Conservation (phyloP, 2,329 filamentous ascomycete species). For the Pseudofabraea citricarpa region DNA sequence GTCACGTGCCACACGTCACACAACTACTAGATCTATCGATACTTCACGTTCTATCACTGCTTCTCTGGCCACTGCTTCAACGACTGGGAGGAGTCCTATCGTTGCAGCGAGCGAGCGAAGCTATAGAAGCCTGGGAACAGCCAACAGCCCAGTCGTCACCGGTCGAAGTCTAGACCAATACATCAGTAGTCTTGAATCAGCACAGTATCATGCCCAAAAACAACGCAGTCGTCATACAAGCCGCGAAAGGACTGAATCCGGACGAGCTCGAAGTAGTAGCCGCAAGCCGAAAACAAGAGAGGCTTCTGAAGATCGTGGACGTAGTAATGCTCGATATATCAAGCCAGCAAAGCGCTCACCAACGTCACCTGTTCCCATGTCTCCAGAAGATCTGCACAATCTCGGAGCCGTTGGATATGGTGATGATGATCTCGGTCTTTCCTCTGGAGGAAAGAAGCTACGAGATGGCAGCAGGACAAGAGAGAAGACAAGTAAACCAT, state of each 20-base stretch:
- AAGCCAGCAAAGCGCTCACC: conserved; percentile 80
- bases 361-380: conserved; percentile 91
- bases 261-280: conserved; percentile 40
- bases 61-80: conserved; percentile 53
- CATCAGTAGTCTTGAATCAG: conserved; percentile 79
- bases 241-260: conserved; percentile 42
- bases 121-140: conserved; percentile 34
- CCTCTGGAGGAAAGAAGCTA: conserved; percentile 13
- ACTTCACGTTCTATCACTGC: conserved; percentile 37
- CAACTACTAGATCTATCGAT: conserved; percentile 38
- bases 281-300: conserved; percentile 50
- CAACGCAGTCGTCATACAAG: conserved; percentile 42
- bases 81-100: conserved; percentile 38
- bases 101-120: conserved; percentile 36
- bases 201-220: conserved; percentile 56
- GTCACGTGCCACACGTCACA: conserved; percentile 49
- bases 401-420: conserved; percentile 37
- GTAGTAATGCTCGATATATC: conserved; percentile 61
- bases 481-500: conserved; percentile 29
- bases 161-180: conserved; percentile 73
- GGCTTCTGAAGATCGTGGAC: conserved; percentile 65
- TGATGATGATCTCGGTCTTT: conserved; percentile 22
- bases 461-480: conserved; percentile 21
- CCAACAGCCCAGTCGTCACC: conserved; percentile 53
- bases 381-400: conserved; percentile 74